Conservation (phyloP, 805 yeast genomes). For the Myxozyma neotropica region DNA sequence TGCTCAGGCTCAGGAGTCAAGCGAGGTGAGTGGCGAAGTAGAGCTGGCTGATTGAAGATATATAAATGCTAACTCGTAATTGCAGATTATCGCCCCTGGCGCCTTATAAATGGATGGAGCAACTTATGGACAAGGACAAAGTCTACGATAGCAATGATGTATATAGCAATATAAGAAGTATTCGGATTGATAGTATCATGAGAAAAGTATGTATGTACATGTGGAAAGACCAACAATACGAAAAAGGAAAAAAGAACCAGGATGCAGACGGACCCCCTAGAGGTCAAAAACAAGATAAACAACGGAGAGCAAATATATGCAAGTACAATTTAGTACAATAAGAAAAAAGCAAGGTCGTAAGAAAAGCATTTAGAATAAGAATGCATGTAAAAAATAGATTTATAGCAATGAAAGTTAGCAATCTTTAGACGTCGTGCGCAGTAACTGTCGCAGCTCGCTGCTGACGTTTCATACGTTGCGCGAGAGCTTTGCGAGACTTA, state of each 20-base stretch:
- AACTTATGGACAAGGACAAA: not conserved
- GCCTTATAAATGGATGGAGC: not conserved
- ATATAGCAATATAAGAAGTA: not conserved
- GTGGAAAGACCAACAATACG: not conserved
- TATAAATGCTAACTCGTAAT: not conserved
- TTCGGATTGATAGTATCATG: not conserved
- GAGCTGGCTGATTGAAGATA: too few relatives aligned
- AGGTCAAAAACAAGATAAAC: not conserved
- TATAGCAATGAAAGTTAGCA: too few relatives aligned
- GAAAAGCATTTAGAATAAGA: too few relatives aligned
- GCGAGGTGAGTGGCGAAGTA: constrained; percentile 13
- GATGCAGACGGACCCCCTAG: not conserved
- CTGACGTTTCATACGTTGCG: constrained; percentile 15
- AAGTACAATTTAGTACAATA: too few relatives aligned
- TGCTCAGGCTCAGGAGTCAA: constrained; percentile 80
- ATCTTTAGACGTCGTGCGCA: not conserved
- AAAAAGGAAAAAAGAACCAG: not conserved
- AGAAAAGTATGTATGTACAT: not conserved
- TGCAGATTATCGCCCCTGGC: constrained; percentile 27
- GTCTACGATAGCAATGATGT: not conserved
- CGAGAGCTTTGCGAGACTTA: constrained; percentile 12
- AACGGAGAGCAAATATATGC: not conserved
- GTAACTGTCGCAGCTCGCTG: constrained; percentile 2
- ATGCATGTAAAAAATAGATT: too few relatives aligned
- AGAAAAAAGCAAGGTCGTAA: not conserved